These are phyloP conservation scores for Mortierella sp. DNA, from an alignment of 371 early-diverging fungal species.

Conservation along the genomic window DNA sequence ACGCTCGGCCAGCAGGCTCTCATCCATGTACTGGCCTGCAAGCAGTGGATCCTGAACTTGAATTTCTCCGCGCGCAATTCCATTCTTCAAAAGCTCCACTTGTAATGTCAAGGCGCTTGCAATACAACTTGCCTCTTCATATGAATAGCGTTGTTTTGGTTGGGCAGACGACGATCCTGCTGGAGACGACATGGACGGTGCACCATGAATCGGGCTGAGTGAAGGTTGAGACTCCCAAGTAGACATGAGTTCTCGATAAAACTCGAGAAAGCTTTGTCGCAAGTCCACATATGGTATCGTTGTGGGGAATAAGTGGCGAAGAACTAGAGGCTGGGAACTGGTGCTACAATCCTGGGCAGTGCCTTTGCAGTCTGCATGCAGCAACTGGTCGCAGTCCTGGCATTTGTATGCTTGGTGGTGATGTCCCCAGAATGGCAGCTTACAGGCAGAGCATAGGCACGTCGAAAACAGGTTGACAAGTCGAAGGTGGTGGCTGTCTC, in stretches of 20 bases:
- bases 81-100: conserved; percentile 25
- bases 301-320: conserved; percentile 10
- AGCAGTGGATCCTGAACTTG: conserved; percentile 27
- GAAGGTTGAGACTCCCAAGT: conserved; percentile 15
- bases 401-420: conserved; percentile 67
- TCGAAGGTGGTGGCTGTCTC: conserved; percentile 60
- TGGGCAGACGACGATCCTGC: conserved; percentile 3
- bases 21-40: conserved; percentile 5
- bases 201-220: neutral
- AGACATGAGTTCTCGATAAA: conserved; percentile 16
- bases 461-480: conserved; percentile 67
- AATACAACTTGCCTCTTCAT: conserved; percentile 45
- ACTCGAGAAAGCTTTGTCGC: conserved; percentile 32
- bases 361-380: conserved; percentile 59
- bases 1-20: conserved; percentile 14
- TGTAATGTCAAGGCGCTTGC: conserved; percentile 36
- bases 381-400: conserved; percentile 59
- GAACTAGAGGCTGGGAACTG: conserved; percentile 6
- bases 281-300: conserved; percentile 21
- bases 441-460: conserved; percentile 62
- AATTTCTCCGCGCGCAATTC: conserved; percentile 41
- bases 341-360: conserved; percentile 8
- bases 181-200: conserved; percentile 8
- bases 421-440: conserved; percentile 66
- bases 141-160: conserved; percentile 29